A percentile compares a stretch with the other conserved stretches of the same genome.
Conservation (phyloP, 2,329 filamentous ascomycete species). For the Paraconiothyrium brasiliense region DNA sequence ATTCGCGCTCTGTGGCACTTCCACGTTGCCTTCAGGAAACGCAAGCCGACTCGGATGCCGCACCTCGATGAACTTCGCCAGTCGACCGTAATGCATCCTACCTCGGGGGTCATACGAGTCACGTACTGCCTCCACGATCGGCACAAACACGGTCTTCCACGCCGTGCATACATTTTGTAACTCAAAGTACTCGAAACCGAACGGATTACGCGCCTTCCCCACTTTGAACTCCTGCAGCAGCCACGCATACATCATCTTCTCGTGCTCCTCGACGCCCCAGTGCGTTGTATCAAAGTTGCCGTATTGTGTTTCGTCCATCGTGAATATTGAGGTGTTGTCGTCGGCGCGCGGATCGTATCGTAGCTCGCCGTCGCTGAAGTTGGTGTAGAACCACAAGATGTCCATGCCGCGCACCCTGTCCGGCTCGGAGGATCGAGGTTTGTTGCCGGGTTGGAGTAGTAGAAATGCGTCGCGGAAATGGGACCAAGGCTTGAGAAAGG, state of each 20-base stretch:
- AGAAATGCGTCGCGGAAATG: conserved; percentile 41
- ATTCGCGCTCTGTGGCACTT: conserved; percentile 25
- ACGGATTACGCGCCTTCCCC: conserved; percentile 40
- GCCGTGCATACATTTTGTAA: conserved; percentile 36
- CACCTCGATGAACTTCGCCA: conserved; percentile 44
- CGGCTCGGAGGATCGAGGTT: conserved; percentile 21
- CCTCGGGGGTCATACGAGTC: conserved; percentile 39
- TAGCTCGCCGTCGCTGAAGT: conserved; percentile 37
- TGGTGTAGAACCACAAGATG: conserved; percentile 45
- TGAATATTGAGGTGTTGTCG: conserved; percentile 23
- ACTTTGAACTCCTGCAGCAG: conserved; percentile 44
- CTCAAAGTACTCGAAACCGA: conserved; percentile 41
- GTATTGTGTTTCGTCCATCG: conserved; percentile 21
- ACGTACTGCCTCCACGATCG: conserved; percentile 42
- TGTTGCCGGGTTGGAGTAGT: conserved; percentile 27
- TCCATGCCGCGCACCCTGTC: conserved; percentile 31
- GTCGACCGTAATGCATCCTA: conserved; percentile 40
- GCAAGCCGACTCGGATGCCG: conserved; percentile 39
- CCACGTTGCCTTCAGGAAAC: conserved; percentile 42
- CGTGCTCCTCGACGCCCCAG: conserved; percentile 39
- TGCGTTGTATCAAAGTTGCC: conserved; percentile 36
- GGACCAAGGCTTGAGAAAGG: conserved; percentile 44
- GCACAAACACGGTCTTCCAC: conserved; percentile 42
- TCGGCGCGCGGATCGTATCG: conserved; percentile 40
- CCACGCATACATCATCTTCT: conserved; percentile 46